Base-by-base conservation (phyloP, 2,329 filamentous ascomycete species). In the Myrmaecium sp. region DNA sequence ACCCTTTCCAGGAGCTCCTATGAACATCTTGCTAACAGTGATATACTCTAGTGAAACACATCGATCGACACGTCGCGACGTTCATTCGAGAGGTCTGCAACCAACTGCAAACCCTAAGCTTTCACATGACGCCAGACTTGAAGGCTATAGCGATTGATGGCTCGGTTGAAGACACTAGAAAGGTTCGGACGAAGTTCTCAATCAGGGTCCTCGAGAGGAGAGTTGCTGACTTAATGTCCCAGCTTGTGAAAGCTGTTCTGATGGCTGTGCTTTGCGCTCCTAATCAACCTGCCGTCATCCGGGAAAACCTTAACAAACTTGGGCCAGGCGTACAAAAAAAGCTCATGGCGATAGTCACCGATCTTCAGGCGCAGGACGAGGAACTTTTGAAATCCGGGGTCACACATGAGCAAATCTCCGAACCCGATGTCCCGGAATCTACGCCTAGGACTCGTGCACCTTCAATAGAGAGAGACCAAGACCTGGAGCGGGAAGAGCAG, bases 401-500 rank as follows among this genome's bases (percentile, higher is more conserved):
- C 15, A 46, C 50, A 17, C 40, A 46, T 17, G 46, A 50, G 27
- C 22, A 49, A 25, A 51, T 45, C 2, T 33, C 47, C 2, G 47
- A 50, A 15, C 43, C 44, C 5, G 39, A 38, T 28, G 34, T 42
- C 8, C 41, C 46, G 5, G 47, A 44, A 2, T 47, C 44, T 21
- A 39, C 41, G 25, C 47, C 48, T 8, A 46, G 46, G 6, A 47
- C 42, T 14, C 36, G 46, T 23, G 42, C 39, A 5, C 34, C 42
- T 6, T 28, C 40, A 3, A 24, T 47, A 13, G 49, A 48, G 9
- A 39, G 56, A 16, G 57, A 62, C 35, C 50, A 52, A 4, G 51
- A 58, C 29, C 41, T 64, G 18, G 58, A 64, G 39, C 53, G 57
- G 26, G 60, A 64, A 35, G 60, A 60, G 29, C 54, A 58, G 32